Conservation (phyloP, 768 basidiomycete genomes). For the Termitomyces sp. region DNA sequence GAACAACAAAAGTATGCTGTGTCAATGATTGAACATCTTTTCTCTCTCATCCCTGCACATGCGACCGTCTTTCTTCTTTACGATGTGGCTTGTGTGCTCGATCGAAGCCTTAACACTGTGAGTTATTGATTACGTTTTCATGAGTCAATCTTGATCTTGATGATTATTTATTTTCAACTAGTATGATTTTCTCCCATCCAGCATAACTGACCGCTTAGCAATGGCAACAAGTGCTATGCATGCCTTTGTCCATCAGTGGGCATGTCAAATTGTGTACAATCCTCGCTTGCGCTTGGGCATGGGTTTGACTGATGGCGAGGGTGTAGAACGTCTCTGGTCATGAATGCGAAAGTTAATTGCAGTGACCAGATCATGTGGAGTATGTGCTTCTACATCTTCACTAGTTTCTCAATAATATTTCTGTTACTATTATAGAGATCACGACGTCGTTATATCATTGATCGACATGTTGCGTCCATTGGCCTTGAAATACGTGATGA, state of each 20-base stretch:
- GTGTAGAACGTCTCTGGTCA: conserved; percentile 24
- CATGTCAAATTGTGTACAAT: no score
- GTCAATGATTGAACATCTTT: no score
- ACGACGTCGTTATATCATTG: conserved; percentile 27
- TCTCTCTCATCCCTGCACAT: neutral
- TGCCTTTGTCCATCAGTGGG: conserved; percentile 21
- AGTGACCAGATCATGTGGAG: conserved; percentile 24
- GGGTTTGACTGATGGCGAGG: no score
- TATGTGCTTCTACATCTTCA: no score
- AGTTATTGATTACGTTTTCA: no score
- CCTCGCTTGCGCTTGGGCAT: no score
- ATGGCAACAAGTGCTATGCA: no score
- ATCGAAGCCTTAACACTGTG: neutral
- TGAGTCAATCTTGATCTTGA: no score
- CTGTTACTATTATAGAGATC: conserved; percentile 9
- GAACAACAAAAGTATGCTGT: no score
- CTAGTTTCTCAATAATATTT: no score
- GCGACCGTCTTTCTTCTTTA: neutral
- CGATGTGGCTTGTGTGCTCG: neutral
- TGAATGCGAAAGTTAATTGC: conserved; percentile 26
- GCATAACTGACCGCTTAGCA: neutral
- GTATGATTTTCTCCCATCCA: neutral
- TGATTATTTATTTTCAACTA: neutral
- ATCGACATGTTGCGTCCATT: conserved; percentile 24
- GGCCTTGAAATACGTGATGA: conserved; percentile 19